Evolutionary conservation across 2,329 filamentous ascomycete species (phyloP), one percentile per base, ranked within the genome.

Genomic region (Penicillium paneum): DNA sequence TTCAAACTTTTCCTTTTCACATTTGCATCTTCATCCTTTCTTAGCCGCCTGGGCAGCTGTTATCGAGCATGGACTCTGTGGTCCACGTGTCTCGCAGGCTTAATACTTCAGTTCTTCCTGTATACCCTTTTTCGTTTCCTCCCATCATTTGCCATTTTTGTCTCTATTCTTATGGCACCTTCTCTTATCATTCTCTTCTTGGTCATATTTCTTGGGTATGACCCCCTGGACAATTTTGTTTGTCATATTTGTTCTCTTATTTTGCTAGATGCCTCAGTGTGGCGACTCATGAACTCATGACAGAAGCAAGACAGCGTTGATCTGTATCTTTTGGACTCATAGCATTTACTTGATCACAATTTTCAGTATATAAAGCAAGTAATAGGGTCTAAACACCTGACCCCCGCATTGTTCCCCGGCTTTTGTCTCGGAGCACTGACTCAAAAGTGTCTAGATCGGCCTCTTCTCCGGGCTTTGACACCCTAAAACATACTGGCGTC

Each of bases 1-100:
- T 56, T 49, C 61, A 44, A 48, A 60, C 34, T 47, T 55, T 49
- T 41, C 35, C 24, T 51, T 59, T 55, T 55, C 28, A 49, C 56
- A 17, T 47, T 59, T 46, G 50, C 49, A 54, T 52, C 47, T 54
- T 54, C 36, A n/a, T 21, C 17, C 19, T n/a, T 40, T 53, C 58
- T 53, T 38, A 64, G 61, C 62, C 57, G 62, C 62, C 62, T 58
- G 62, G 61, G 62, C 59, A 64, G 62, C 62, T 59, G 29, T 58
- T 58, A 52, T 56, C 57, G 59, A 64, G 53, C 49, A 48, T 53
- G 36, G 12, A 29, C 24, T 28, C 13, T 38, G 28, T 31, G 31
- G 39, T 51, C 45, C 41, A 21, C n/a, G 48, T 61, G 56, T 40
- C 39, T 64, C 55, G 58, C 56, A 54, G 65, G 60, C 58, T 59